Conservation (phyloP, 2,329 filamentous ascomycete species). For the Alternaria viburni region DNA sequence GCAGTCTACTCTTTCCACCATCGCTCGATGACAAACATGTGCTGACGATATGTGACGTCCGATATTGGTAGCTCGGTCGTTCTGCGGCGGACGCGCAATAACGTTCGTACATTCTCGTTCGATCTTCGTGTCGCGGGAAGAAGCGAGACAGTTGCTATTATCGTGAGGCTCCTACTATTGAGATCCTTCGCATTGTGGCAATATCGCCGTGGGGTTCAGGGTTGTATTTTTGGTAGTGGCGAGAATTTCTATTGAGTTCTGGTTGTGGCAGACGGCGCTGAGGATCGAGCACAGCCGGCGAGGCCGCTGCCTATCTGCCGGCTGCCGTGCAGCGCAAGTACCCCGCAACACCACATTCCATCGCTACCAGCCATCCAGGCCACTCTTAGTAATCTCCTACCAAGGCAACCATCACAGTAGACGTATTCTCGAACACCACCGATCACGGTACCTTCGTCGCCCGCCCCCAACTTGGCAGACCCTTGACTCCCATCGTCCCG, state of each 20-base stretch:
- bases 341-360: slow-evolving; percentile 11
- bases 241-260: not conserved
- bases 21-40: not conserved
- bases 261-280: not conserved
- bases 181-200: not conserved
- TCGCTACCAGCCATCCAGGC: not conserved
- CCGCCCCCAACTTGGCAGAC: not conserved
- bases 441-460: not conserved
- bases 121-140: slow-evolving; percentile 1
- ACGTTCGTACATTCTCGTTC: not conserved
- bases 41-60: not conserved
- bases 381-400: not conserved
- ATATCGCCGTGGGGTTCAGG: not conserved
- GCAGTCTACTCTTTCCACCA: not conserved
- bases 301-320: not conserved
- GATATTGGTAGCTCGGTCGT: not conserved
- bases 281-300: not conserved
- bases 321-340: not conserved
- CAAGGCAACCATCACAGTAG: not conserved
- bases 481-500: not conserved
- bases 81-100: slow-evolving; percentile 11
- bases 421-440: not conserved
- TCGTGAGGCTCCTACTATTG: slow-evolving; percentile 7
- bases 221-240: slow-evolving; percentile 1
- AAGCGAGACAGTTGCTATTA: not conserved